Base-by-base conservation (phyloP, 225 moss, liverwort and hornwort species). In the Lunularia cruciata region DNA sequence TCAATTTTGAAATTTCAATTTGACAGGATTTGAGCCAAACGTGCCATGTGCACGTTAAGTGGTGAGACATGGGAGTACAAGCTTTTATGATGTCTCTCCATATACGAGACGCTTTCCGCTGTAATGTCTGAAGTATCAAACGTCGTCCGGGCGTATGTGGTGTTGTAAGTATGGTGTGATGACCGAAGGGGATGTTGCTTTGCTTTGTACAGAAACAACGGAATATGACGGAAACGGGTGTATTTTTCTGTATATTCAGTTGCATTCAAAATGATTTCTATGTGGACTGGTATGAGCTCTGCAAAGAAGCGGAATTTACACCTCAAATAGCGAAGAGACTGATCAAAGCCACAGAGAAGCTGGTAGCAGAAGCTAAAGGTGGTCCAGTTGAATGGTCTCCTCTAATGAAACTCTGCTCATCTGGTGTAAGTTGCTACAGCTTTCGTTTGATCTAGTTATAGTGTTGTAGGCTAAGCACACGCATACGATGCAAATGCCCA, bases 241-340 rank as follows among this genome's bases (percentile, higher is more conserved):
- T 82, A 33, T 82, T 78, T 45, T 78, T 39, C 66, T 82, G 82
- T 46, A 77, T 82, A n/a, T 82, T 82, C 68, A 67, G 39, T 25
- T 82, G 82, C 49, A 78, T 82, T 62, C 82, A 82, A 42, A 82
- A 82, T 8, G 77, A 82, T 47, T 82, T 77, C 47, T 71, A 48
- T 28, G 77, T 82, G 13, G 82, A 82, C 53, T 82, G 82, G 82
- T 78, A 74, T 56, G 82, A 82, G 51, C 71, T 82, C 34, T 82
- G 82, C 49, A 82, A 82, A 73, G 82, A 82, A 75, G 77, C 82
- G 38, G 28, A 77, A 65, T 78, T 82, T 51, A 82, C 77, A 0
- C 53, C 67, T 16, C 61, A 67, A 6, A 75, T 78, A 37, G 77
- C 82, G 3, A 40, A 74, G 22, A 72, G 43, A 72, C 27, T 82